Conservation (phyloP, 805 yeast species). For the Kodamaea lidongshanica region DNA sequence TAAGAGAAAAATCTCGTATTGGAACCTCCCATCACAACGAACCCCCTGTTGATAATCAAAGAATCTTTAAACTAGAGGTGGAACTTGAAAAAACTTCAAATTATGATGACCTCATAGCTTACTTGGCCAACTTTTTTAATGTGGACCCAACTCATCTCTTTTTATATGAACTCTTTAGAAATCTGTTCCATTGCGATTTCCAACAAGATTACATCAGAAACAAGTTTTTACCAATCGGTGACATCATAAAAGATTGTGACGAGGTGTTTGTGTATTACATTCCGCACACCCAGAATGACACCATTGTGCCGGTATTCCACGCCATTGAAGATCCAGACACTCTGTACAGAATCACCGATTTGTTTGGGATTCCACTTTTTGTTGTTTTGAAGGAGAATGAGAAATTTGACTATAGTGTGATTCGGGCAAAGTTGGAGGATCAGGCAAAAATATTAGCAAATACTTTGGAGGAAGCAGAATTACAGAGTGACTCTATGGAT, state of each 20-base stretch:
- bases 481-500: conserved; percentile 8
- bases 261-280: conserved; percentile 55
- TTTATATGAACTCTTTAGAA: conserved; percentile 47
- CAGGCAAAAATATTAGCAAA: conserved; percentile 19
- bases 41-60: conserved; percentile 2
- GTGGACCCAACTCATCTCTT: conserved; percentile 23
- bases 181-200: conserved; percentile 63
- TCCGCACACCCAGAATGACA: conserved; percentile 38
- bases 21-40: not conserved
- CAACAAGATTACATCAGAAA: conserved; percentile 51
- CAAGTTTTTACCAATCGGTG: conserved; percentile 58
- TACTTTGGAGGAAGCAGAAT: conserved; percentile 13
- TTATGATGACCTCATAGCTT: conserved; percentile 54
- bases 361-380: conserved; percentile 77
- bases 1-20: not conserved
- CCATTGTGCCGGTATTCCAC: conserved; percentile 56
- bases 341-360: conserved; percentile 32
- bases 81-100: conserved; percentile 65
- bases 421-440: conserved; percentile 52
- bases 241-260: conserved; percentile 58
- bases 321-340: conserved; percentile 31
- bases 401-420: conserved; percentile 47
- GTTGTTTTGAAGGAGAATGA: conserved; percentile 50
- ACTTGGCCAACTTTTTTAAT: conserved; percentile 47
- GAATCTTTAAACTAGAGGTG: conserved; percentile 49